phyloP scores from a whole-genome alignment of 108 stramenopile species.

The Cyclotella cryptica region DNA sequence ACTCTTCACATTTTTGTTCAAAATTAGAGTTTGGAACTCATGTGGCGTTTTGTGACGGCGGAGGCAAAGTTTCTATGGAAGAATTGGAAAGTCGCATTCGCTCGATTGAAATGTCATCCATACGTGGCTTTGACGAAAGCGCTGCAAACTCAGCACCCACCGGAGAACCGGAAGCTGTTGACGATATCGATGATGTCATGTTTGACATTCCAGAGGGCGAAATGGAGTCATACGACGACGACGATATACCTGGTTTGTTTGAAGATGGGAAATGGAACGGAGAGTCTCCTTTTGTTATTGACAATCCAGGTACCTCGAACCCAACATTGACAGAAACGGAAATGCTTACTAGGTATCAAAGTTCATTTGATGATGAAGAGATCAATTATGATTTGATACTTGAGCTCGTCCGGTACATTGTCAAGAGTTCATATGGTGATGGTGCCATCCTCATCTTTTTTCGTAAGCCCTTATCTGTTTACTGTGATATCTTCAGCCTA shows the following conservation, averaged over 20 bases:
- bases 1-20: too few species aligned
- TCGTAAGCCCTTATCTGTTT: slow-evolving; percentile 15
- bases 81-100: slow-evolving; percentile 42
- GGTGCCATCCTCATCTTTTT: slow-evolving; percentile 94
- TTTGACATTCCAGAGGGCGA: slow-evolving; percentile 50
- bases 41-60: slow-evolving; percentile 66
- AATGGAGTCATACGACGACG: slow-evolving; percentile 58
- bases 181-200: slow-evolving; percentile 32
- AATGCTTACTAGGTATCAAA: slow-evolving; percentile 65
- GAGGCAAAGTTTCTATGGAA: slow-evolving; percentile 37
- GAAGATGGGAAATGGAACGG: slow-evolving; percentile 70
- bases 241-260: slow-evolving; percentile 40
- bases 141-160: slow-evolving; percentile 13
- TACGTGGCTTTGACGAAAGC: slow-evolving; percentile 21
- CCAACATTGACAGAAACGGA: slow-evolving; percentile 64
- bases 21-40: slow-evolving; percentile 61
- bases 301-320: slow-evolving; percentile 36
- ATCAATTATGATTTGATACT: slow-evolving; percentile 66
- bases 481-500: neutral
- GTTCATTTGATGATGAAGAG: slow-evolving; percentile 73
- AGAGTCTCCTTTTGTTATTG: slow-evolving; percentile 54
- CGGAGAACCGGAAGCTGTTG: slow-evolving; percentile 38
- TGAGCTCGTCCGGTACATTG: slow-evolving; percentile 64
- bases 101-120: slow-evolving; percentile 24
- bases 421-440: slow-evolving; percentile 64